These are phyloP conservation scores for Triangularia verruculosa DNA, from an alignment of 2,329 filamentous ascomycete species.

Conservation along the genomic window DNA sequence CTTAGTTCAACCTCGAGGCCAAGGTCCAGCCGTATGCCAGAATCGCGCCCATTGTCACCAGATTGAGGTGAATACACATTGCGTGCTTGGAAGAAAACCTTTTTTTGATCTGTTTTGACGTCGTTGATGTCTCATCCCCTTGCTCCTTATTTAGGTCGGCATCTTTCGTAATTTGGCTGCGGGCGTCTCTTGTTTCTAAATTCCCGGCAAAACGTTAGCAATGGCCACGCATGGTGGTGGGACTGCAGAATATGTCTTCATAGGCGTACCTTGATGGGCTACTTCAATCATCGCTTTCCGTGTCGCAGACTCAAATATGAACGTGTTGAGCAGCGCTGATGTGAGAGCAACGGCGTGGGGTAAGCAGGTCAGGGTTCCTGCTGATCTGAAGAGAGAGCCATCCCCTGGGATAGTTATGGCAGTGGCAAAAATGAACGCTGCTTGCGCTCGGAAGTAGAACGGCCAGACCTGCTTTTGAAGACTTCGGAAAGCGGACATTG, in stretches of 20 bases:
- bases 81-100: neutral
- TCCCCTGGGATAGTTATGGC: constrained; percentile 35
- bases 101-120: neutral
- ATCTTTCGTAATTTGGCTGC: neutral
- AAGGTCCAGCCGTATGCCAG: neutral
- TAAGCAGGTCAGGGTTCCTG: constrained; percentile 33
- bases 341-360: constrained; percentile 34
- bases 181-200: neutral
- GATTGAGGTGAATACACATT: neutral
- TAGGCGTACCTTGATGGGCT: constrained; percentile 31
- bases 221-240: neutral
- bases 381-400: constrained; percentile 32
- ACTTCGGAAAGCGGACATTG: constrained; percentile 35
- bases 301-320: constrained; percentile 39
- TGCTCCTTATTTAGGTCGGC: neutral
- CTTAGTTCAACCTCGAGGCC: neutral
- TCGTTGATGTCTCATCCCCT: neutral
- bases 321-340: constrained; percentile 35
- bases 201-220: neutral
- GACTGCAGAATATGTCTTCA: neutral
- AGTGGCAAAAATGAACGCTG: constrained; percentile 35
- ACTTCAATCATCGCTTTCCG: constrained; percentile 33
- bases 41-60: neutral
- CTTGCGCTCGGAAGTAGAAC: constrained; percentile 39
- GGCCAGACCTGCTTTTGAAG: constrained; percentile 43